Evolutionary conservation across 2,329 filamentous ascomycete genomes (phyloP).

Genomic region (Sarocladiaceae sp.): DNA sequence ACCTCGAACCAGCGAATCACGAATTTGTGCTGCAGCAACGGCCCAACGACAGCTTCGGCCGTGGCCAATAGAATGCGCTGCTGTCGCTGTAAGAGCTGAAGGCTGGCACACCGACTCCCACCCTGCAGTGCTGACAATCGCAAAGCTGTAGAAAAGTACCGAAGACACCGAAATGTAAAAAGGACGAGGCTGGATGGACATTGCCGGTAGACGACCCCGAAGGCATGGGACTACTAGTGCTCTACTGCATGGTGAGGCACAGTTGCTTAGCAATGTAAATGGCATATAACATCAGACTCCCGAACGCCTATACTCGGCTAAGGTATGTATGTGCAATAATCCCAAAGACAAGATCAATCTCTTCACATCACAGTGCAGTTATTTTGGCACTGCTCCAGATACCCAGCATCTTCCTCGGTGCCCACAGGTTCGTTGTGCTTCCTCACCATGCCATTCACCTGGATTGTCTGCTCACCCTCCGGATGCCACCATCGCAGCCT

Average conservation of each 20-base stretch:
- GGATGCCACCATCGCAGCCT: slow-evolving; percentile 89
- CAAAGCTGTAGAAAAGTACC: background rate
- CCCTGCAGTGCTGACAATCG: background rate
- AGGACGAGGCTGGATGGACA: background rate
- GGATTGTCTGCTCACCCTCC: slow-evolving; percentile 76
- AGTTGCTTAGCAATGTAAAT: no score
- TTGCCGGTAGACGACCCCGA: no score
- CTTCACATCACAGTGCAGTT: slow-evolving; percentile 51
- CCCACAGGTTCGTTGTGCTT: slow-evolving; percentile 54
- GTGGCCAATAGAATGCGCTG: background rate
- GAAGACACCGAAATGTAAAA: background rate
- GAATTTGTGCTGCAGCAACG: background rate
- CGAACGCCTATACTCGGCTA: slow-evolving; percentile 1
- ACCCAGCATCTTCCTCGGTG: slow-evolving; percentile 69
- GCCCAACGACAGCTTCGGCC: background rate
- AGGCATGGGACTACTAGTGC: no score
- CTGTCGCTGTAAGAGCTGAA: background rate
- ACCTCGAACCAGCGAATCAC: background rate
- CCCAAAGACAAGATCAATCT: background rate
- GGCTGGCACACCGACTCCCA: background rate
- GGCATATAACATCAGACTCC: no score
- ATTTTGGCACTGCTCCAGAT: slow-evolving; percentile 65
- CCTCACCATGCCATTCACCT: slow-evolving; percentile 68
- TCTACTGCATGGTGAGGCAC: no score
- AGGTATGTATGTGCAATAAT: slow-evolving; percentile 1